phyloP scores from a whole-genome alignment of 1,284 basidiomycete species.

The Ceratobasidium sp. region DNA sequence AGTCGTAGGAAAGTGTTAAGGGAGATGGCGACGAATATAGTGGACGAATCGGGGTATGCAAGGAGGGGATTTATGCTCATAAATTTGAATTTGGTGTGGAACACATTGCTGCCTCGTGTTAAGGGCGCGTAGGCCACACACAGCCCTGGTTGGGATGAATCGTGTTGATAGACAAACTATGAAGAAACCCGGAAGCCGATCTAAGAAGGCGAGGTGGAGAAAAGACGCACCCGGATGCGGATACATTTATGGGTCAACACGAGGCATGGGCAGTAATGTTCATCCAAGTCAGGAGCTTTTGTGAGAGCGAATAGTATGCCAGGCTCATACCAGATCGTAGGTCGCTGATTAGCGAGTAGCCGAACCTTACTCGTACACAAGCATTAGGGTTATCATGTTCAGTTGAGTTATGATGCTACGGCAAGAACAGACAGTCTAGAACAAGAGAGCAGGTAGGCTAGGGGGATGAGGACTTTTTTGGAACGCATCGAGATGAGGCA shows the following conservation, averaged over 20 bases:
- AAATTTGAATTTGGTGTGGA: constrained; percentile 38
- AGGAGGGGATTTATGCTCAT: constrained; percentile 37
- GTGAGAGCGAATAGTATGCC: background rate
- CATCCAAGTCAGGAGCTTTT: background rate
- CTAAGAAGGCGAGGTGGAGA: constrained; percentile 35
- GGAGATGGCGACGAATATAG: constrained; percentile 36
- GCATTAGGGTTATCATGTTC: constrained; percentile 46
- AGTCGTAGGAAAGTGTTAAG: constrained; percentile 9
- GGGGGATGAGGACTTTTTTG: constrained; percentile 30
- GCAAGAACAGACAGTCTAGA: constrained; percentile 39
- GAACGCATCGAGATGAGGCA: constrained; percentile 29
- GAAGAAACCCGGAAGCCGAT: constrained; percentile 37
- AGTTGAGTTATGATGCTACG: constrained; percentile 48
- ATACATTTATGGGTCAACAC: constrained; percentile 22
- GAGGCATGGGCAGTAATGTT: constrained; percentile 13
- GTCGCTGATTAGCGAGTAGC: background rate
- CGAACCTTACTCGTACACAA: constrained; percentile 8
- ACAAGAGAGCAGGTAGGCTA: constrained; percentile 30
- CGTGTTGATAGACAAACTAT: constrained; percentile 36
- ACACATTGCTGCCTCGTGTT: constrained; percentile 37
- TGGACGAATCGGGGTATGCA: constrained; percentile 47
- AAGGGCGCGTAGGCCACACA: constrained; percentile 29
- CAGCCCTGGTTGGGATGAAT: constrained; percentile 36
- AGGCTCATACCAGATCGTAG: background rate
- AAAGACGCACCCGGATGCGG: constrained; percentile 30